Evolutionary conservation across 2,329 filamentous ascomycete species (phyloP).

Genomic region (Colletotrichum sp.): DNA sequence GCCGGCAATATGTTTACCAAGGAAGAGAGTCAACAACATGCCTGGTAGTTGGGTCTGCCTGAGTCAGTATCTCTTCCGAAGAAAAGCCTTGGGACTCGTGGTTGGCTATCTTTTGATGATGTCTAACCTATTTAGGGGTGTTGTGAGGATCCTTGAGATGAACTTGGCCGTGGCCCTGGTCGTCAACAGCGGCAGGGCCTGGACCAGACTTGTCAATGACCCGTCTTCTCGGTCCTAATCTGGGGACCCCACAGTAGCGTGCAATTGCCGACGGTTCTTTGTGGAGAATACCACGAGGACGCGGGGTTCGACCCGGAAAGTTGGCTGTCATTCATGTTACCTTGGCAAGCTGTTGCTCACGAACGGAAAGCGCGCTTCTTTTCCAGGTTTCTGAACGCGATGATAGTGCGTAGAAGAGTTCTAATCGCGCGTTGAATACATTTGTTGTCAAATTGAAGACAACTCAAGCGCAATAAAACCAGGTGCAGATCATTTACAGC

Average conservation of each 20-base stretch:
- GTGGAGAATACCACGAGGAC: not conserved
- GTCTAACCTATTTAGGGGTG: not conserved
- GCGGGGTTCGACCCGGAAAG: not conserved
- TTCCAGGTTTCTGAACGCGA: not conserved
- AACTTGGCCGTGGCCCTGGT: not conserved
- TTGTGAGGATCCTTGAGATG: not conserved
- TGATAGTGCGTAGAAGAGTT: not conserved
- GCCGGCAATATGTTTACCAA: not conserved
- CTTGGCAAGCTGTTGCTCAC: not conserved
- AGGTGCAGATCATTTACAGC: not conserved
- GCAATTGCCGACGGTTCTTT: not conserved
- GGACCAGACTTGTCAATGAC: not conserved
- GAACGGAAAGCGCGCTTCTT: not conserved
- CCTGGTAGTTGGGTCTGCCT: not conserved
- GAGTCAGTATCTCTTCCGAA: conserved; percentile 3
- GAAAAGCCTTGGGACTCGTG: not conserved
- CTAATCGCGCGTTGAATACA: not conserved
- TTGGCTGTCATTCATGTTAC: not conserved
- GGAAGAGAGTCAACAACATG: not conserved
- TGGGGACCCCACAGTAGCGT: not conserved
- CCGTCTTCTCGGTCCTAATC: not conserved
- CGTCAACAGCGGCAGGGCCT: not conserved
- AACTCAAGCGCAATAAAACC: not conserved
- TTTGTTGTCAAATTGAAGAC: not conserved
- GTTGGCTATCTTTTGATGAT: not conserved